phyloP scores from a whole-genome alignment of 1,284 basidiomycete species.

The Ustilago curta region DNA sequence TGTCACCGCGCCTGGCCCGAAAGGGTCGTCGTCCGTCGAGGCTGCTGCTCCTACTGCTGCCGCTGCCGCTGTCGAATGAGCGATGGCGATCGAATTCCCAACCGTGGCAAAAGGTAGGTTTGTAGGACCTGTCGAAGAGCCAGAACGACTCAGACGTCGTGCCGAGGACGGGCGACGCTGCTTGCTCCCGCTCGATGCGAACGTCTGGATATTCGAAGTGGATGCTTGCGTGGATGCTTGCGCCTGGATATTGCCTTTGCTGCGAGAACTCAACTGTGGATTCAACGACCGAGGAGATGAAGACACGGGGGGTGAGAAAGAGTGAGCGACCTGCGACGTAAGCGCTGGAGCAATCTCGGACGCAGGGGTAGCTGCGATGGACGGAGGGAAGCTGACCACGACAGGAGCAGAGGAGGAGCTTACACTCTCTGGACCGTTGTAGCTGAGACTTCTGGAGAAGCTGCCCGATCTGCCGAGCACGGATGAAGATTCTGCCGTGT shows the following conservation, averaged over 20 bases:
- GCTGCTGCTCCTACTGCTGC: not conserved
- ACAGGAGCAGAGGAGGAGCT: constrained; percentile 34
- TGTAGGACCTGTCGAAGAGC: constrained; percentile 50
- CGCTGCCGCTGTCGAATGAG: not conserved
- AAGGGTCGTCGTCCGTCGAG: constrained; percentile 39
- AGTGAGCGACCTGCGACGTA: constrained; percentile 16
- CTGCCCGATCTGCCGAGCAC: constrained; percentile 41
- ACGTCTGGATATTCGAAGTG: constrained; percentile 11
- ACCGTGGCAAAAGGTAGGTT: constrained; percentile 38
- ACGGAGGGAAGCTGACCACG: constrained; percentile 50
- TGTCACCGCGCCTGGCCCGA: constrained; percentile 49
- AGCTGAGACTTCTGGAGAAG: constrained; percentile 55
- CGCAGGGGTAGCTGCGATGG: constrained; percentile 11
- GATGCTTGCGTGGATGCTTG: constrained; percentile 1
- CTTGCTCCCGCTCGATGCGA: constrained; percentile 22
- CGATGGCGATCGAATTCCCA: not conserved
- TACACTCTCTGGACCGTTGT: constrained; percentile 45
- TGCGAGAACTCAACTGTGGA: constrained; percentile 27
- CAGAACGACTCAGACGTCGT: constrained; percentile 38
- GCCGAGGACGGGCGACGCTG: constrained; percentile 38
- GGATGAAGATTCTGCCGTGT: constrained; percentile 3
- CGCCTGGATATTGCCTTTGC: constrained; percentile 18
- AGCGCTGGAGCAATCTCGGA: constrained; percentile 13
- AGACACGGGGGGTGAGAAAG: constrained; percentile 14
- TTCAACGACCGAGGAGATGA: not conserved